Base-by-base conservation (phyloP, 805 yeast genomes). In the Schwanniomyces vanrijiae region DNA sequence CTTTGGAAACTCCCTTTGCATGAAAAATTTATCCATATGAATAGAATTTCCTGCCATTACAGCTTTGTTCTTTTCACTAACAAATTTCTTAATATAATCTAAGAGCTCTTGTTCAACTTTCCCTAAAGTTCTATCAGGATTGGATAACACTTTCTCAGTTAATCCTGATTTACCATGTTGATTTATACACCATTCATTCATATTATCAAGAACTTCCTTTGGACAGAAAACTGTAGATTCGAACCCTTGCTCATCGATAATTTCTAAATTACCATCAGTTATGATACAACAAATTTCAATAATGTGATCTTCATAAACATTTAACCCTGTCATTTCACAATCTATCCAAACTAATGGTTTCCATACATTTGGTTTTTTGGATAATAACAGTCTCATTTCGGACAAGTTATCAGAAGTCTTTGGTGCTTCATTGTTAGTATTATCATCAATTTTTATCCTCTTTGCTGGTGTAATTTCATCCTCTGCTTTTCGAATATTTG, bases 291-390 rank as follows among this genome's bases (percentile, higher is more conserved):
- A 89, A 22, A 94, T 84, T 66, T 94, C 99, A 49, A 94, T 88
- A 55, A 94, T 91, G 48, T 79, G 82, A 62, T 94, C 98, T 31
- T 59, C 55, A 41, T 69, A 65, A n/a, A 84, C 82, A 56, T 92
- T 86, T 34, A 94, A 70, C 0, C 99, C 99, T 0, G 99, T 94
- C 99, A 94, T 94, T 64, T 94, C 99, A 67, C 98, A 94, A 68
- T 94, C 99, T 14, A 94, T 77, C 99, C 99, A 94, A 3, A 94
- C 95, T 16, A 92, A 73, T 1, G 76, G 76, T 45, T 64, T 61
- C 48, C 47, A 44, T 20, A 46, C 38, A 16, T 37, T 38, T 6
- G 35, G n/a, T 16, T 43, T 46, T 26, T 34, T 40, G 18, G 34
- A 20, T 19, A 44, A 20, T 24, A 44, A 25, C 21, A 22, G 21